A percentile compares a stretch with the other conserved stretches of the same genome.
Evolutionary conservation across 2,329 filamentous ascomycete genomes (phyloP).

Genomic region (Orbilia blumenaviensis): DNA sequence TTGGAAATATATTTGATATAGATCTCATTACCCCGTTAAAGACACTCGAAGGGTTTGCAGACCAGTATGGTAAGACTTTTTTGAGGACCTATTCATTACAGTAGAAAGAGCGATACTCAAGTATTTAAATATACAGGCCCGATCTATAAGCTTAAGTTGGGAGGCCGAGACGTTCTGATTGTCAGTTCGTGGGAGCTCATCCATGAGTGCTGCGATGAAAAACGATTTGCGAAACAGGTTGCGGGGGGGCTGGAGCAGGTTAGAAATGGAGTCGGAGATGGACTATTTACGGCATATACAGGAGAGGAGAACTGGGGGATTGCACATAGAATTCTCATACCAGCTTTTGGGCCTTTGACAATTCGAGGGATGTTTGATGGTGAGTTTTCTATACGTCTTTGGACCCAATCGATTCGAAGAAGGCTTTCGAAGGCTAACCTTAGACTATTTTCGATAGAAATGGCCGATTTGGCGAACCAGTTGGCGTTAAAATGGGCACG

Average conservation of each 20-base stretch:
- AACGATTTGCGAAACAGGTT: conserved; percentile 71
- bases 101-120: conserved; percentile 49
- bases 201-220: conserved; percentile 73
- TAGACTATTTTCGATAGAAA: conserved; percentile 63
- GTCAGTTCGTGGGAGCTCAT: conserved; percentile 68
- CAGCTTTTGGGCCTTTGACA: conserved; percentile 74
- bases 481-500: conserved; percentile 75
- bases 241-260: conserved; percentile 66
- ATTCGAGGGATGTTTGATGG: conserved; percentile 74
- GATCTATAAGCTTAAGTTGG: conserved; percentile 69
- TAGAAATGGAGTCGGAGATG: conserved; percentile 70
- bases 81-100: neutral
- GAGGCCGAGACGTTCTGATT: conserved; percentile 65
- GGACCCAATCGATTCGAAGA: too few species aligned
- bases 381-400: conserved; percentile 56
- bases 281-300: conserved; percentile 70
- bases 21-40: conserved; percentile 68
- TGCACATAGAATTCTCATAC: conserved; percentile 72
- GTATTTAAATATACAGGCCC: conserved; percentile 63
- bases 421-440: neutral
- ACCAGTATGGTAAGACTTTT: conserved; percentile 69
- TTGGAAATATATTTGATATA: conserved; percentile 74
- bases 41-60: conserved; percentile 68
- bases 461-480: conserved; percentile 74
- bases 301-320: conserved; percentile 71